Evolutionary conservation across 306 rosid species (phyloP).

Genomic region (Cicer pinnatifidum): DNA sequence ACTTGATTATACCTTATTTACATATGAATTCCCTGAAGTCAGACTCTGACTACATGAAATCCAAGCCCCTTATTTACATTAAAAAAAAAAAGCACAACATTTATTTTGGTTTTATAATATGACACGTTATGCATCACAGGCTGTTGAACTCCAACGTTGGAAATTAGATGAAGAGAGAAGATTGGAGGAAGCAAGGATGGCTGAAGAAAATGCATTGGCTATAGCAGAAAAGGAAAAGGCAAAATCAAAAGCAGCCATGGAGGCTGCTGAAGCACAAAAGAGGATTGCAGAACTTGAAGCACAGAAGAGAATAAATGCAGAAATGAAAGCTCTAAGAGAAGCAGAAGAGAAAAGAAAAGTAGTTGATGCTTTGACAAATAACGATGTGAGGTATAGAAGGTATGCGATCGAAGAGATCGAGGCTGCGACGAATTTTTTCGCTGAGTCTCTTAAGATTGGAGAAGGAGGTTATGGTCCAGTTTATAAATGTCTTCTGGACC

Average conservation of each 20-base stretch:
- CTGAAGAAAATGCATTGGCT: constrained; percentile 85
- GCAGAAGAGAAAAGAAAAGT: constrained; percentile 72
- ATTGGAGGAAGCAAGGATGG: constrained; percentile 74
- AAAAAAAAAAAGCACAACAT: constrained; percentile 15
- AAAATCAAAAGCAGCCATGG: constrained; percentile 82
- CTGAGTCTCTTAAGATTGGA: constrained; percentile 73
- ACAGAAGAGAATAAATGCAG: constrained; percentile 82
- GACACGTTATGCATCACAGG: constrained; percentile 51
- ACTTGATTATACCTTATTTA: too few relatives aligned
- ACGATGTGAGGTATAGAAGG: constrained; percentile 68
- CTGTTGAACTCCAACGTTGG: constrained; percentile 89
- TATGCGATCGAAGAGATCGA: constrained; percentile 86
- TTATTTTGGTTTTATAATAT: constrained; percentile 19
- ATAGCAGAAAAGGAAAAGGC: constrained; percentile 81
- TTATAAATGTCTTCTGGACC: constrained; percentile 73
- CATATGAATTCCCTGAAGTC: too few relatives aligned
- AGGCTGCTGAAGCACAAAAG: constrained; percentile 86
- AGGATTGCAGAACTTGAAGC: constrained; percentile 88
- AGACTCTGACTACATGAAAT: too few relatives aligned
- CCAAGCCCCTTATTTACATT: background rate
- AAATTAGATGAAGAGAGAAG: constrained; percentile 80
- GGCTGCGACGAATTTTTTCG: constrained; percentile 74
- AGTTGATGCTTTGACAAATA: constrained; percentile 54
- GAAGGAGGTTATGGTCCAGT: constrained; percentile 99
- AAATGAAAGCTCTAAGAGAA: constrained; percentile 71